phyloP scores from a whole-genome alignment of 2,329 filamentous ascomycete genomes.

The Cladosporium sp. region DNA sequence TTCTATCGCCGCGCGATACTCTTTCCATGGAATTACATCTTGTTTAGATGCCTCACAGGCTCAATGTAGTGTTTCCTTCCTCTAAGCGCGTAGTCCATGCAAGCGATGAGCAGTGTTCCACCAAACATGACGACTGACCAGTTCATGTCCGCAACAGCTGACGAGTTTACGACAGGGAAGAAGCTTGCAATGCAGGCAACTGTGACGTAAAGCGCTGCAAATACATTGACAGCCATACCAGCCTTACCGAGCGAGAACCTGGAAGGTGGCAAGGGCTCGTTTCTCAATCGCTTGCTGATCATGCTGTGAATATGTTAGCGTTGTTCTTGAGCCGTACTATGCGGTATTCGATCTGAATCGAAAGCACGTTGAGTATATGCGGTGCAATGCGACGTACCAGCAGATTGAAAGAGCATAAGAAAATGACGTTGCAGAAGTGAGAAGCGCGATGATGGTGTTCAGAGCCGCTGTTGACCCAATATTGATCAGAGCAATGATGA shows the following conservation, averaged over 20 bases:
- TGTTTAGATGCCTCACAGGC: conserved; percentile 7
- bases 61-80: conserved; percentile 6
- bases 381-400: conserved; percentile 19
- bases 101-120: conserved; percentile 23
- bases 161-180: conserved; percentile 25
- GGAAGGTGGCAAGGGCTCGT: conserved; percentile 19
- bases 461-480: conserved; percentile 28
- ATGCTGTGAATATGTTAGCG: neutral
- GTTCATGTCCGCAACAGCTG: conserved; percentile 23
- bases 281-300: conserved; percentile 15
- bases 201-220: conserved; percentile 22
- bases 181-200: conserved; percentile 27
- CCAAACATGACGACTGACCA: conserved; percentile 29
- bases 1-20: too few relatives aligned
- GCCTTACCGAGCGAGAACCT: conserved; percentile 21
- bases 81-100: conserved; percentile 20
- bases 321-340: neutral
- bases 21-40: too few relatives aligned
- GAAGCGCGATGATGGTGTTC: conserved; percentile 36
- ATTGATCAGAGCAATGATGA: conserved; percentile 25
- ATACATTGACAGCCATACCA: conserved; percentile 22
- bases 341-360: too few relatives aligned
- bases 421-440: conserved; percentile 34
- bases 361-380: too few relatives aligned
- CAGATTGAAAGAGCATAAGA: conserved; percentile 39